Conservation (phyloP, 2,329 filamentous ascomycete genomes). For the Capronia epimyces region DNA sequence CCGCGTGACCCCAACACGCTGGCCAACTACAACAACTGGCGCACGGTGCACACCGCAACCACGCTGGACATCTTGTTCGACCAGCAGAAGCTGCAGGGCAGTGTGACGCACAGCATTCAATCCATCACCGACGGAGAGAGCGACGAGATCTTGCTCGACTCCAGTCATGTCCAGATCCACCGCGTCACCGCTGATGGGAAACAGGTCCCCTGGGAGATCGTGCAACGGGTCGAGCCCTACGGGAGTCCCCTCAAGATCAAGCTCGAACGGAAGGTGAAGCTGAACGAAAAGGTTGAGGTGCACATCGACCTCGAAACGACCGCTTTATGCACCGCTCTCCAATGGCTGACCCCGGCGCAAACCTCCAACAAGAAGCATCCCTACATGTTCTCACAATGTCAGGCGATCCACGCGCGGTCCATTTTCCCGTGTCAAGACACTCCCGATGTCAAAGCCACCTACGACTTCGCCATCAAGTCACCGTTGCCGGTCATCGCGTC, state of each 20-base stretch:
- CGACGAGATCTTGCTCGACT: constrained; percentile 78
- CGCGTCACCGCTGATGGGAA: constrained; percentile 64
- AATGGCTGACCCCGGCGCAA: constrained; percentile 91
- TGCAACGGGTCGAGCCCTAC: constrained; percentile 66
- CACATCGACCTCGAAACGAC: constrained; percentile 74
- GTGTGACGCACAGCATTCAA: constrained; percentile 69
- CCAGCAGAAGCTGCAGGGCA: constrained; percentile 68
- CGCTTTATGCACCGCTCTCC: constrained; percentile 79
- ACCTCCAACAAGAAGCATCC: constrained; percentile 93
- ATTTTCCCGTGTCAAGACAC: constrained; percentile 97
- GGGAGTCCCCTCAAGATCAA: constrained; percentile 45
- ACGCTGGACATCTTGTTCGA: constrained; percentile 81
- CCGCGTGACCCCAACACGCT: constrained; percentile 80
- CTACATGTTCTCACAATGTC: constrained; percentile 97
- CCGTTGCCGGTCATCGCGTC: constrained; percentile 86
- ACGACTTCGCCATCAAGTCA: constrained; percentile 81
- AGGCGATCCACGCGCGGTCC: constrained; percentile 90
- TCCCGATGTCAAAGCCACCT: constrained; percentile 93
- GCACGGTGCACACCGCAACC: constrained; percentile 74
- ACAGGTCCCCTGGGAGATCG: constrained; percentile 63
- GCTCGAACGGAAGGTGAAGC: constrained; percentile 44
- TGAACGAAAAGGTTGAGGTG: constrained; percentile 45
- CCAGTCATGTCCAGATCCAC: constrained; percentile 71
- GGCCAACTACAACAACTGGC: constrained; percentile 85
- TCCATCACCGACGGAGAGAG: constrained; percentile 68